Base-by-base conservation (phyloP, 2,329 filamentous ascomycete genomes). In the Cladorrhinum sp. region DNA sequence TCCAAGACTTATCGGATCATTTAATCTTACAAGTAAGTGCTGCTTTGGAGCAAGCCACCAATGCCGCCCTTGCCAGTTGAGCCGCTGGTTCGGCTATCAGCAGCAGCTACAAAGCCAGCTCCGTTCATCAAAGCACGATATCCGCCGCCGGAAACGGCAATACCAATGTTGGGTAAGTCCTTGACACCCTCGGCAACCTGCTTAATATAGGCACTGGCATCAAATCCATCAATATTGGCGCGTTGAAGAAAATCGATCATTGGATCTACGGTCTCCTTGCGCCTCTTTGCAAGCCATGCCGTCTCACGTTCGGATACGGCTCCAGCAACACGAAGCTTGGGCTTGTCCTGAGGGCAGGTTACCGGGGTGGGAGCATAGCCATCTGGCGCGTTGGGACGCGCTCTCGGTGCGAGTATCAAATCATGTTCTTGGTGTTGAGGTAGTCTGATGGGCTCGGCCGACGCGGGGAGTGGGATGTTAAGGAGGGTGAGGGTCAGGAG, bases 101-200 rank as follows among this genome's bases (percentile, higher is more conserved):
- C 93, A 0, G 92, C 92, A 27, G 89, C 84, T 16, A 96, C 68
- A 49, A 88, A 88, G 62, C 92, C 92, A 16, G 88, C 92, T 38
- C 91, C 92, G 70, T 90, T 93, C 78, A 93, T 79, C 77, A 96
- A 80, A n/a, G 92, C 92, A 59, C 92, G 82, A 72, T 95, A 96
- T 36, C 92, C 92, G 71, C 92, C 92, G 12, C 92, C 92, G 0
- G 91, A 95, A 50, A 90, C 79, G 10, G 92, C 90, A 64, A 96
- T 84, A 16, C 81, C 91, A 63, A 96, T 86, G 66, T 80, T 81
- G 56, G 81, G 81, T 62, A 81, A 73, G 24, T 76, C 74, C 16
- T 66, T 61, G 56, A 70, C 87, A 71, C 92, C 91, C 72, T 88
- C 87, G 62, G 85, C 75, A 62, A 85, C 73, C 1, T 76, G 76